Conservation (phyloP, 208 protist genomes). For the Angomonas deanei region DNA sequence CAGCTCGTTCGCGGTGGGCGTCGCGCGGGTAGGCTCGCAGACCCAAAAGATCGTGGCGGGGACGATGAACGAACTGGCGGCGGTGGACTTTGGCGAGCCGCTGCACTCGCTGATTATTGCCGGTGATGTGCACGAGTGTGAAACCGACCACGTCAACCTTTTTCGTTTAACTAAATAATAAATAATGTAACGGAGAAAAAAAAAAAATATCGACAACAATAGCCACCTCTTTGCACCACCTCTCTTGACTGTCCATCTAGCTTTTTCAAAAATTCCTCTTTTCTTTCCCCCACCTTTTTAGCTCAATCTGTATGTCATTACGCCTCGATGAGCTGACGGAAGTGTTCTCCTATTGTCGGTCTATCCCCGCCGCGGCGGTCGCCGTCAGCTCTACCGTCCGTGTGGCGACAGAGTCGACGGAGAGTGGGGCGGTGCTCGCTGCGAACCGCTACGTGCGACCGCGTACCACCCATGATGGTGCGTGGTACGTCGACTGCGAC, state of each 20-base stretch:
- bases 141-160: conserved; percentile 86
- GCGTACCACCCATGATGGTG: background rate
- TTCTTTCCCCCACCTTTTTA: background rate
- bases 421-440: background rate
- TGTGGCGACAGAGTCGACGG: background rate
- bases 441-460: background rate
- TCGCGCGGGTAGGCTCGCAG: conserved; percentile 94
- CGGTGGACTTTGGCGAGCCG: conserved; percentile 95
- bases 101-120: conserved; percentile 97
- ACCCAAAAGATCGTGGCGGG: conserved; percentile 93
- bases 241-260: background rate
- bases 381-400: too few relatives aligned
- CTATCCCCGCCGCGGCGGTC: too few relatives aligned
- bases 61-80: conserved; percentile 85
- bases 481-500: conserved; percentile 7
- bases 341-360: too few relatives aligned
- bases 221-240: background rate
- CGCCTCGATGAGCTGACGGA: too few relatives aligned
- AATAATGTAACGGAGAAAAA: background rate
- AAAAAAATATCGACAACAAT: background rate
- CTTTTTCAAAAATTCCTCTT: background rate
- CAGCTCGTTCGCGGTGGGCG: conserved; percentile 87
- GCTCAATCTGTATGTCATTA: background rate
- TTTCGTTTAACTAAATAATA: conserved; percentile 9
- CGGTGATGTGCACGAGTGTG: conserved; percentile 92